A percentile compares a stretch with the other conserved stretches of the same genome.
Evolutionary conservation across 306 rosid genomes (phyloP).

Genomic region (Dryas alaskensis): DNA sequence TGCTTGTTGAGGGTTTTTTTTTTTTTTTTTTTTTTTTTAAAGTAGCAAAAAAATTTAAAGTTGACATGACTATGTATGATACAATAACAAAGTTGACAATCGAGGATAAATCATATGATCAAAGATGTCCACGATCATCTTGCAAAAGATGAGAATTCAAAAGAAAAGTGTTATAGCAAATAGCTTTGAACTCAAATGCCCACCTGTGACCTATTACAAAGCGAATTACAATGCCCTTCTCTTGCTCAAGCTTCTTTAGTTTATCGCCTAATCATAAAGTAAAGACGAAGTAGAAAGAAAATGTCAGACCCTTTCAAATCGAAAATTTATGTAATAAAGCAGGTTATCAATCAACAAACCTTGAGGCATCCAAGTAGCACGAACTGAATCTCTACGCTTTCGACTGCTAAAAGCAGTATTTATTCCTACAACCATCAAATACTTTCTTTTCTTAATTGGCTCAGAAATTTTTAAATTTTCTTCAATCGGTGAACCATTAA

Average conservation of each 20-base stretch:
- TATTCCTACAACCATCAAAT: constrained; percentile 52
- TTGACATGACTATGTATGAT: background rate
- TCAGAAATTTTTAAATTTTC: constrained; percentile 31
- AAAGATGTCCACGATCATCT: background rate
- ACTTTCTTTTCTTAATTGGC: constrained; percentile 40
- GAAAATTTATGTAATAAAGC: background rate
- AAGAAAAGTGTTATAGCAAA: background rate
- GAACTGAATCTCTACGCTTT: constrained; percentile 58
- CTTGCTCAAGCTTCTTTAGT: constrained; percentile 59
- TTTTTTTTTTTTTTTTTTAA: background rate
- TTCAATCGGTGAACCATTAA: constrained; percentile 35
- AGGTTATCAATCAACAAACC: constrained; percentile 29
- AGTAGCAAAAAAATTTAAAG: background rate
- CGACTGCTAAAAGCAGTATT: constrained; percentile 65
- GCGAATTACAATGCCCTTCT: constrained; percentile 51
- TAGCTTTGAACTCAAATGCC: constrained; percentile 12
- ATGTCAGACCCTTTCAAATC: background rate
- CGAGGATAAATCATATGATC: background rate
- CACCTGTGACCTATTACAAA: constrained; percentile 64
- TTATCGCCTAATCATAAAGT: constrained; percentile 33
- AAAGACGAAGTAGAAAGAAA: background rate
- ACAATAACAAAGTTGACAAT: background rate
- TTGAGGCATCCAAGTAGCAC: constrained; percentile 66
- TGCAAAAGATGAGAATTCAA: background rate
- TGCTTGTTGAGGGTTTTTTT: background rate